A percentile compares a stretch with the other conserved stretches of the same genome.
Conservation (phyloP, 2,329 filamentous ascomycete species). For the Hypoxylon sp. region DNA sequence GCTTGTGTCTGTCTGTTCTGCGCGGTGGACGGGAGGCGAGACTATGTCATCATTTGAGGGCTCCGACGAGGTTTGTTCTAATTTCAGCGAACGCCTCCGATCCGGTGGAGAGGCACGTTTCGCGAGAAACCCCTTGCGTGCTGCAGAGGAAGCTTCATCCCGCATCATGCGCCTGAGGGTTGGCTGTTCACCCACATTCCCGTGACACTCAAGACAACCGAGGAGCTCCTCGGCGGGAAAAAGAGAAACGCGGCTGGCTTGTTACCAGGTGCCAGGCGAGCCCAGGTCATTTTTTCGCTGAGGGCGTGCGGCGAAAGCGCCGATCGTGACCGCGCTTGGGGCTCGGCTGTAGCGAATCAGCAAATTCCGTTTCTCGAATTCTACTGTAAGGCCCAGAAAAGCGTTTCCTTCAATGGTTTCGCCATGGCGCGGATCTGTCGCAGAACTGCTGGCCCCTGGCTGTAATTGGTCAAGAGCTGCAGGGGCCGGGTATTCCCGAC, state of each 20-base stretch:
- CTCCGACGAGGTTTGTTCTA: not conserved
- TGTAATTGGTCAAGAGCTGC: constrained; percentile 22
- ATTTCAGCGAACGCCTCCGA: constrained; percentile 16
- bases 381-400: constrained; percentile 11
- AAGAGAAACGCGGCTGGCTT: too few relatives aligned
- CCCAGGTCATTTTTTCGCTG: constrained; percentile 28
- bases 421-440: constrained; percentile 35
- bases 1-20: too few relatives aligned
- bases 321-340: constrained; percentile 39
- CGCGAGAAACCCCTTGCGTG: constrained; percentile 24
- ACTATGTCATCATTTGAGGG: constrained; percentile 13
- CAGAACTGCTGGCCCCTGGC: constrained; percentile 23
- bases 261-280: constrained; percentile 40
- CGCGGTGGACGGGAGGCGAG: too few relatives aligned
- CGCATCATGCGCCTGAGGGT: constrained; percentile 17
- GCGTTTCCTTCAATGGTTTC: constrained; percentile 29
- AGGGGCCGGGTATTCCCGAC: constrained; percentile 2
- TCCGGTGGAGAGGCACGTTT: constrained; percentile 22
- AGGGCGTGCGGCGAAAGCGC: constrained; percentile 25
- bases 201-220: constrained; percentile 27
- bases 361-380: constrained; percentile 14
- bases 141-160: constrained; percentile 24
- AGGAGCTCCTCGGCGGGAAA: constrained; percentile 19
- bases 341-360: constrained; percentile 29
- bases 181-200: constrained; percentile 20